A percentile compares a stretch with the other conserved stretches of the same genome.
Conservation (phyloP, 2,329 filamentous ascomycete genomes). For the Trichophyton benhamiae region DNA sequence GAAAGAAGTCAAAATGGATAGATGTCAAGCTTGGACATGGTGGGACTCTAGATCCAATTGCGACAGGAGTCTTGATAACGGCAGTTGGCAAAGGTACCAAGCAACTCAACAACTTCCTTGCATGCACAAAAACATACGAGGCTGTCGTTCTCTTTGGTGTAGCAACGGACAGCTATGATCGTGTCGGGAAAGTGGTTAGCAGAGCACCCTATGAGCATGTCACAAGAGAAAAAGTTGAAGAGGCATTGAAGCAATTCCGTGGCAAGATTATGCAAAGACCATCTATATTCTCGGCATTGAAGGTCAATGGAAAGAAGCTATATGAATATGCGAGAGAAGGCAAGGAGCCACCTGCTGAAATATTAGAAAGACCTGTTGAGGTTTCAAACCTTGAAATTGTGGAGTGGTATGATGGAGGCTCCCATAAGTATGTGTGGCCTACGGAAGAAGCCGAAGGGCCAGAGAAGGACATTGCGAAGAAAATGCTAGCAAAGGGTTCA, state of each 20-base stretch:
- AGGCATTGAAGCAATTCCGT: constrained; percentile 60
- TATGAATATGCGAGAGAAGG: constrained; percentile 95
- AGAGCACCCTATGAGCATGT: constrained; percentile 67
- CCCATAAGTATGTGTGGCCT: constrained; percentile 69
- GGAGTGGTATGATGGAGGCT: constrained; percentile 72
- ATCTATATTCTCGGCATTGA: constrained; percentile 82
- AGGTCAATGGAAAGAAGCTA: constrained; percentile 83
- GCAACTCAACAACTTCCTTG: constrained; percentile 60
- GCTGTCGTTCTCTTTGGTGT: constrained; percentile 80
- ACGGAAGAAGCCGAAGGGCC: constrained; percentile 61
- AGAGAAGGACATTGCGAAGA: constrained; percentile 65
- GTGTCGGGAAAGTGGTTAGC: constrained; percentile 68
- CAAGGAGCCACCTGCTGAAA: constrained; percentile 71
- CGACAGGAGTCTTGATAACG: constrained; percentile 81
- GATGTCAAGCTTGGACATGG: constrained; percentile 93
- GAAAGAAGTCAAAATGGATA: constrained; percentile 48
- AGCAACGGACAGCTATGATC: constrained; percentile 85
- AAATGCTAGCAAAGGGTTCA: constrained; percentile 39
- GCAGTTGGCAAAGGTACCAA: constrained; percentile 86
- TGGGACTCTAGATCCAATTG: constrained; percentile 85
- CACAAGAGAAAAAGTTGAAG: constrained; percentile 64
- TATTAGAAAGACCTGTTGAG: constrained; percentile 66
- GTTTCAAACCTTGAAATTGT: constrained; percentile 66
- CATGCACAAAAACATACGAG: constrained; percentile 89
- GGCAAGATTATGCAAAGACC: constrained; percentile 83